Conservation (phyloP, 2,329 filamentous ascomycete species). For the Colletotrichum sp. region DNA sequence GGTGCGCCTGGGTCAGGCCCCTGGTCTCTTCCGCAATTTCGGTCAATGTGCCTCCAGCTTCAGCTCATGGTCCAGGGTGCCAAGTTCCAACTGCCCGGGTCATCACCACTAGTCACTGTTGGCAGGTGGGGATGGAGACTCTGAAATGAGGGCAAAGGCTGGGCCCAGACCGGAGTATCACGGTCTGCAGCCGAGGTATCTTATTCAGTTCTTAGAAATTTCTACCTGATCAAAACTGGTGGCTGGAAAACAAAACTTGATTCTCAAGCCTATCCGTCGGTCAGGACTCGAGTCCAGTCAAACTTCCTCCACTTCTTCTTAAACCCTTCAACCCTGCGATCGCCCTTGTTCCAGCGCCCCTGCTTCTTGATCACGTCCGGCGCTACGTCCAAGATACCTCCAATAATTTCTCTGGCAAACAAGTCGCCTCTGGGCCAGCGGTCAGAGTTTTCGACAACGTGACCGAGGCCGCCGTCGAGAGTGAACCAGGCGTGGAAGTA, state of each 20-base stretch:
- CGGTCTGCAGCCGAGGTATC: neutral
- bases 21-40: slow-evolving; percentile 11
- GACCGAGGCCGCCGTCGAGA: slow-evolving; percentile 88
- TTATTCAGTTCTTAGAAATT: neutral
- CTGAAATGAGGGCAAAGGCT: neutral
- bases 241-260: neutral
- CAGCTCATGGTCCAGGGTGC: neutral
- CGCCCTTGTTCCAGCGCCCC: slow-evolving; percentile 79
- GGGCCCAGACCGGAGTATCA: neutral
- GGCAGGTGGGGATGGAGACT: neutral
- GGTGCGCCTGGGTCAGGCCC: slow-evolving; percentile 15
- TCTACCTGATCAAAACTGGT: neutral
- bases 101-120: neutral
- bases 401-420: slow-evolving; percentile 90
- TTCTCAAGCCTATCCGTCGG: slow-evolving; percentile 33
- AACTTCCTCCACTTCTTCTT: slow-evolving; percentile 89
- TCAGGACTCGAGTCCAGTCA: slow-evolving; percentile 77
- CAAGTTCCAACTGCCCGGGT: neutral
- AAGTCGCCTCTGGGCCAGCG: slow-evolving; percentile 91
- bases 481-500: slow-evolving; percentile 99
- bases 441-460: slow-evolving; percentile 85
- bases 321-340: slow-evolving; percentile 76
- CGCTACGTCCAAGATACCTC: slow-evolving; percentile 86
- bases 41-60: slow-evolving; percentile 2
- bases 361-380: slow-evolving; percentile 88